phyloP scores from a whole-genome alignment of 2,329 filamentous ascomycete species.

The Fusarium sp. region DNA sequence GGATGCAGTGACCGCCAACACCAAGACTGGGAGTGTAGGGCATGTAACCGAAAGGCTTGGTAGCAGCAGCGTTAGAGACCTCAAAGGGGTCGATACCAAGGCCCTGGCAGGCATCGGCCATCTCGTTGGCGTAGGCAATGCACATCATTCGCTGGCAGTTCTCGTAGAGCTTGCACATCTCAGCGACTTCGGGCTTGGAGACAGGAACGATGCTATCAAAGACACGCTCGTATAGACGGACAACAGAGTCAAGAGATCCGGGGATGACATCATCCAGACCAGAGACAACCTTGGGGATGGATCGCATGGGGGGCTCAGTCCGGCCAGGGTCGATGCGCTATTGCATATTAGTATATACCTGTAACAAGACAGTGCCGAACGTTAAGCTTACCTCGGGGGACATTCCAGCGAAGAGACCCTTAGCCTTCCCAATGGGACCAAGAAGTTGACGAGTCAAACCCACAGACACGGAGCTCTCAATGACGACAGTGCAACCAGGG shows the following conservation, averaged over 20 bases:
- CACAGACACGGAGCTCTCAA: conserved; percentile 65
- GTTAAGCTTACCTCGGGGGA: conserved; percentile 54
- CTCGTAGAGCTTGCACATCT: conserved; percentile 69
- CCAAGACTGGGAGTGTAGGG: conserved; percentile 61
- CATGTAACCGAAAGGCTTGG: conserved; percentile 66
- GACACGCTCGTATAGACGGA: conserved; percentile 57
- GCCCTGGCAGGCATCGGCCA: conserved; percentile 62
- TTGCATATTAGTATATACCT: neutral
- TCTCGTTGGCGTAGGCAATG: conserved; percentile 67
- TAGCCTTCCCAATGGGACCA: conserved; percentile 56
- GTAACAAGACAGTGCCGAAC: accelerated
- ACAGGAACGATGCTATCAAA: conserved; percentile 62
- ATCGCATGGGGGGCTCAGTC: conserved; percentile 52
- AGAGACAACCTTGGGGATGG: conserved; percentile 66
- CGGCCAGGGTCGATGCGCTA: conserved; percentile 65
- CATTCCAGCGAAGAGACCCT: conserved; percentile 62
- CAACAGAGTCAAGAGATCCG: conserved; percentile 58
- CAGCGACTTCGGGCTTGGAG: conserved; percentile 64
- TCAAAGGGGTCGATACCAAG: conserved; percentile 63
- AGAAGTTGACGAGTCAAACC: conserved; percentile 66
- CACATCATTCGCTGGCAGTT: conserved; percentile 67
- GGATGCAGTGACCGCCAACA: conserved; percentile 68
- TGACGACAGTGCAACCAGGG: conserved; percentile 60
- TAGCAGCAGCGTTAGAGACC: conserved; percentile 60
- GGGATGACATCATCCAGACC: conserved; percentile 61